Percentiles rank a stretch among this genome's conserved stretches.
These are phyloP conservation scores for Leishmania lainsoni DNA, from an alignment of 208 protist species.

Conservation along the genomic window DNA sequence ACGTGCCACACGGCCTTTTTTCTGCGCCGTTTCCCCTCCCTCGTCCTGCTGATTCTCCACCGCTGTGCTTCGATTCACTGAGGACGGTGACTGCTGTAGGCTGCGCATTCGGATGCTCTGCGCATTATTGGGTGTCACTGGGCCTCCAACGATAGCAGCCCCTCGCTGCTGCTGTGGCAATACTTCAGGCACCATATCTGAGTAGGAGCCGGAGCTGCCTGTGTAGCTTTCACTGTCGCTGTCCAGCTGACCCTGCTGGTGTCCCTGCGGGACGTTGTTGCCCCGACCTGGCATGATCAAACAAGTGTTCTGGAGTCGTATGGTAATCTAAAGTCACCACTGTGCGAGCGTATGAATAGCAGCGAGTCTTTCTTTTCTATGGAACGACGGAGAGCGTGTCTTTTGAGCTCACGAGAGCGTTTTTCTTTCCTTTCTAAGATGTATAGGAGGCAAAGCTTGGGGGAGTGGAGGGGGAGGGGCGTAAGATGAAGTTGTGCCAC, in stretches of 20 bases:
- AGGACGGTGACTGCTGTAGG: background rate
- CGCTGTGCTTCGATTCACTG: background rate
- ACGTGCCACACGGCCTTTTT: background rate
- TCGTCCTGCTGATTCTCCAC: background rate
- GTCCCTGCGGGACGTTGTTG: slow-evolving; percentile 23
- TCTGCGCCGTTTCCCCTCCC: slow-evolving; percentile 7
- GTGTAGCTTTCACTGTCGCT: slow-evolving; percentile 34
- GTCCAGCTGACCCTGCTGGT: background rate
- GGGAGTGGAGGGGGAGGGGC: no score
- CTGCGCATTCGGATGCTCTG: no score
- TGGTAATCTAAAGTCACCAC: background rate
- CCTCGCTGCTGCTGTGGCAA: background rate
- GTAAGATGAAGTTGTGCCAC: background rate
- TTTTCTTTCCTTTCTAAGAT: background rate
- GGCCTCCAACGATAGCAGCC: background rate
- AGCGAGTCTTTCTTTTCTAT: background rate
- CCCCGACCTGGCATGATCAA: slow-evolving; percentile 10
- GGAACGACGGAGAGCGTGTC: background rate
- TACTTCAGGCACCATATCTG: slow-evolving; percentile 9
- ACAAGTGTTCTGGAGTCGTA: background rate
- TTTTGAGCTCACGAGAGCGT: background rate
- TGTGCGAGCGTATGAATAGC: background rate
- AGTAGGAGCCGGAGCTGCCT: slow-evolving; percentile 21
- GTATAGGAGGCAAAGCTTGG: no score
- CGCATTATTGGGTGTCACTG: background rate